Evolutionary conservation across 2,329 filamentous ascomycete genomes (phyloP), one percentile per base, ranked within the genome.

Genomic region (Fusarium clavum): DNA sequence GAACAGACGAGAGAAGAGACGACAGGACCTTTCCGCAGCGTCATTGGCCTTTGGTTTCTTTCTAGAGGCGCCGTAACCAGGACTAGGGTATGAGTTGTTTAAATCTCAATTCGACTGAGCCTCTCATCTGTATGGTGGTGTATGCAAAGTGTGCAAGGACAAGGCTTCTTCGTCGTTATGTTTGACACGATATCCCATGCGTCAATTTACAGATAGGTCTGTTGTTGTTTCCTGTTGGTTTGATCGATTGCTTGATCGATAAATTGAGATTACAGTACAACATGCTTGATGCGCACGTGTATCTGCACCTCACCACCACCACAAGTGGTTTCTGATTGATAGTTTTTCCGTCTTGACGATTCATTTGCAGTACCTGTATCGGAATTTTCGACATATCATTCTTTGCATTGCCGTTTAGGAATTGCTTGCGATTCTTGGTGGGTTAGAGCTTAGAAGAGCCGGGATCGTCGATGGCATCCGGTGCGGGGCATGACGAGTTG

Each of bases 391-490:
- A 64, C 67, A 45, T 40, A 54, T 70, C 67, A 69, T 60, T 69
- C 47, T 64, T 44, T 47, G 55, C 25, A 30, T n/a, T 60, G 46
- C 45, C 48, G n/a, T 65, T 61, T 67, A 29, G 59, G 68, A 24
- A 61, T 71, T 60, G 53, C 52, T 71, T 60, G 68, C 60, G 67
- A 69, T 54, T 61, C 38, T 55, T 48, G 55, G 45, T 61, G 52
- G 58, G 48, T 13, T 38, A 38, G 46, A 30, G 51, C 32, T 13
- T 38, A n/a, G 44, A 41, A 60, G 29, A 67, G 29, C 59, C 53
- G 57, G 64, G 56, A 69, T 71, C 64, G 56, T 64, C 68, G 59
- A 69, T 64, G 65, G 48, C 64, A 61, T 69, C 52, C 52, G 55
- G 49, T 65, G 59, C 68, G 59, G 68, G 64, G 64, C 63, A 60